Conservation (phyloP, 2,329 filamentous ascomycete genomes). For the Aquanectria penicillioides region DNA sequence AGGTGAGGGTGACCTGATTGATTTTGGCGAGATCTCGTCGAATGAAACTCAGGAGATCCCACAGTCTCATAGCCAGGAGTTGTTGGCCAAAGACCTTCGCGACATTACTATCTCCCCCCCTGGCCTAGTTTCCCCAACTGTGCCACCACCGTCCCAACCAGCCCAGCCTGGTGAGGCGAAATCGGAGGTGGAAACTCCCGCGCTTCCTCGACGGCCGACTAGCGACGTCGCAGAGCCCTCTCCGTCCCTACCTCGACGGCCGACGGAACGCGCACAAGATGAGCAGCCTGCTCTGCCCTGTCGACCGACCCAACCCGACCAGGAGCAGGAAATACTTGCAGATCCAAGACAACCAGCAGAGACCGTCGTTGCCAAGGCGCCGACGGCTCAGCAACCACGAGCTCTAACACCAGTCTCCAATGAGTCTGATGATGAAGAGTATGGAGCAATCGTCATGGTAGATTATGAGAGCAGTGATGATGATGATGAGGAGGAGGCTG, state of each 20-base stretch:
- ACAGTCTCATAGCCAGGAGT: constrained; percentile 25
- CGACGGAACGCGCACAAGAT: constrained; percentile 19
- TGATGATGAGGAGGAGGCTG: constrained; percentile 10
- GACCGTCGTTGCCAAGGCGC: constrained; percentile 8
- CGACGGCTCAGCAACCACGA: constrained; percentile 22
- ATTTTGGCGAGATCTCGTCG: constrained; percentile 37
- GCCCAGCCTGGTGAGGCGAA: background rate
- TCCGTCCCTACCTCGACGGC: constrained; percentile 28
- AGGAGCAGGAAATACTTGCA: constrained; percentile 10
- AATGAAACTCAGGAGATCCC: constrained; percentile 21
- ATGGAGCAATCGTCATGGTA: constrained; percentile 50
- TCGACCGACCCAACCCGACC: constrained; percentile 17
- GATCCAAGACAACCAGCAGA: constrained; percentile 30
- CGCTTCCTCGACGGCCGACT: constrained; percentile 27
- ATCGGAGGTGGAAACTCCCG: constrained; percentile 18
- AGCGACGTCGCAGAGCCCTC: constrained; percentile 7
- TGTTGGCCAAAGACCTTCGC: constrained; percentile 39
- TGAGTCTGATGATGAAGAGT: constrained; percentile 48
- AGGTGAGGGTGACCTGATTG: constrained; percentile 44
- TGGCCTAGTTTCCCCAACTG: constrained; percentile 34
- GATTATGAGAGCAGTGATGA: constrained; percentile 46
- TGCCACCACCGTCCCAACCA: constrained; percentile 21
- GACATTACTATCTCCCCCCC: constrained; percentile 44
- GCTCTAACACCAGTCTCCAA: constrained; percentile 41
- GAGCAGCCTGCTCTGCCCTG: constrained; percentile 25